Conservation (phyloP, 2,329 filamentous ascomycete species). For the Fonsecaea multimorphosa region DNA sequence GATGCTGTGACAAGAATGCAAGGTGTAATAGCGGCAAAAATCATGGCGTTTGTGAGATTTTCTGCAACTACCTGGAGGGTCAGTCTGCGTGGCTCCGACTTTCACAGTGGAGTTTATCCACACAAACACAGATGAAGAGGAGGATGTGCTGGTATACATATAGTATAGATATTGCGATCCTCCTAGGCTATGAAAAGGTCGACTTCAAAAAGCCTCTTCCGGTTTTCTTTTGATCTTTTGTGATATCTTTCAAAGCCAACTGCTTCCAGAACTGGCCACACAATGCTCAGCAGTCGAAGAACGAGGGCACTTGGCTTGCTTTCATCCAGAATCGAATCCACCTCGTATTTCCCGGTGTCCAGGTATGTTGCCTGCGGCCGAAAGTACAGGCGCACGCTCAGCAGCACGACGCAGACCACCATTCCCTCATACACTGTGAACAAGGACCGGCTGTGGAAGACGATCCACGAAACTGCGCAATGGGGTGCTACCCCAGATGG, state of each 20-base stretch:
- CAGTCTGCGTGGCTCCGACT: neutral
- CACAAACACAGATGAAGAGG: neutral
- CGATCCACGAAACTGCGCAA: constrained; percentile 19
- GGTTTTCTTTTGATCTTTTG: neutral
- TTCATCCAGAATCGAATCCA: neutral
- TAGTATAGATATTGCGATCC: neutral
- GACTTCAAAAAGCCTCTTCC: neutral
- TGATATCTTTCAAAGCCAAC: neutral
- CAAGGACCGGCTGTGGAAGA: constrained; percentile 20
- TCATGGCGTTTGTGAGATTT: neutral
- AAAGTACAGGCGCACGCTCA: constrained; percentile 3
- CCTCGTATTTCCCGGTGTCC: neutral
- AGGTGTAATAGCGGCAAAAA: neutral
- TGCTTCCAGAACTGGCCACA: neutral
- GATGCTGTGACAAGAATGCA: neutral
- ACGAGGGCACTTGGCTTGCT: constrained; percentile 1
- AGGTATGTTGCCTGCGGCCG: neutral
- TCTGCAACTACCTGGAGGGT: neutral
- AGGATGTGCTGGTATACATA: constrained; percentile 1
- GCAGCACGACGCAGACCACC: neutral
- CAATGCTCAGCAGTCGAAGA: neutral
- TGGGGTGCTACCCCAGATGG: constrained; percentile 23
- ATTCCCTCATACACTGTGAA: constrained; percentile 18
- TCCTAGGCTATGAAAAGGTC: neutral
- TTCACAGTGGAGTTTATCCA: constrained; percentile 5